A percentile compares a stretch with the other conserved stretches of the same genome.
phyloP scores from a whole-genome alignment of 345 rosid genomes.

The Pelargonium nanum region DNA sequence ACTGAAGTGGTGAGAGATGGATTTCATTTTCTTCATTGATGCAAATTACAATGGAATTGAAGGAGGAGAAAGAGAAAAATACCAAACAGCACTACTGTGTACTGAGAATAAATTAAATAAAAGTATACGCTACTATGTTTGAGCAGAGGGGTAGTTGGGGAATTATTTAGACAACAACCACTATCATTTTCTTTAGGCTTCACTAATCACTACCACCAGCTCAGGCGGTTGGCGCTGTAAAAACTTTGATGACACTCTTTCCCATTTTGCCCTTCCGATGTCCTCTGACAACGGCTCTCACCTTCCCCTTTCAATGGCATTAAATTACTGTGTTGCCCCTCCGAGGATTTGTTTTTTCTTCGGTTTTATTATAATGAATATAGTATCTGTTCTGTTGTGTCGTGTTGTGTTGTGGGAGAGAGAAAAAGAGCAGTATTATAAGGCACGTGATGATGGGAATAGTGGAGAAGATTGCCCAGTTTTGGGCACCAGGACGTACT shows the following conservation, averaged over 20 bases:
- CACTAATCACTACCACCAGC: conserved; percentile 27
- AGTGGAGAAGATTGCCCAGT: too few relatives aligned
- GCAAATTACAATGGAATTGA: too few relatives aligned
- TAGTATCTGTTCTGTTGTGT: too few relatives aligned
- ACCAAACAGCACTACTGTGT: background rate
- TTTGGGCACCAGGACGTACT: too few relatives aligned
- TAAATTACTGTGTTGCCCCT: background rate
- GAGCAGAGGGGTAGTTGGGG: background rate
- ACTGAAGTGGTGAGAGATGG: background rate
- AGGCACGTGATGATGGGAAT: background rate
- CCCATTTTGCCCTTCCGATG: background rate
- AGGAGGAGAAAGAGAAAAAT: conserved; percentile 1
- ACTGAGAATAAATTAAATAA: background rate
- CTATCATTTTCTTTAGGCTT: conserved; percentile 59
- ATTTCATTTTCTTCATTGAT: background rate
- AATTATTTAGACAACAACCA: conserved; percentile 18
- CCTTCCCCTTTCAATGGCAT: background rate
- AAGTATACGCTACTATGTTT: background rate
- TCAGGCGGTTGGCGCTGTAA: conserved; percentile 20
- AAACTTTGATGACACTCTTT: conserved; percentile 3
- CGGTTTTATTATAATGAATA: too few relatives aligned
- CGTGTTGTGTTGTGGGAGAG: background rate
- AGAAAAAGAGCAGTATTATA: background rate
- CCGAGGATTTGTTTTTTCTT: too few relatives aligned
- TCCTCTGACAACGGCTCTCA: background rate